Percentiles rank a stretch among this genome's conserved stretches.
These are phyloP conservation scores for Gossypium sturtianum DNA, from an alignment of 345 rosid species.

Conservation along the genomic window DNA sequence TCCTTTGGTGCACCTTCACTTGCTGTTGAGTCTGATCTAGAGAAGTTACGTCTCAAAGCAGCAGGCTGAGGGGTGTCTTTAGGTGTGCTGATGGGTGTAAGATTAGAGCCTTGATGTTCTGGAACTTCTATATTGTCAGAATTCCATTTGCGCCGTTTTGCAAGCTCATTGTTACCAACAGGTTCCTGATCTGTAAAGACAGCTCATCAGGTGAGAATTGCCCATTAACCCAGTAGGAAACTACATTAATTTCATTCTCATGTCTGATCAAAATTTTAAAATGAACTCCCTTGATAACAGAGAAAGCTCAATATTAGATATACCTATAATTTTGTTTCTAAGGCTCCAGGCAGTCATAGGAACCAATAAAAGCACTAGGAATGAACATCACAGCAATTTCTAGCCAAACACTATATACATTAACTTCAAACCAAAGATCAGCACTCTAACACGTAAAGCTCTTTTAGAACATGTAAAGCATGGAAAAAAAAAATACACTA, in stretches of 20 bases:
- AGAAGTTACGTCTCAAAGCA: constrained; percentile 38
- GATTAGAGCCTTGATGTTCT: constrained; percentile 47
- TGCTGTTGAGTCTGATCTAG: constrained; percentile 36
- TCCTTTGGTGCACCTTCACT: constrained; percentile 73
- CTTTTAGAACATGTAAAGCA: background rate
- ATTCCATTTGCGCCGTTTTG: constrained; percentile 91
- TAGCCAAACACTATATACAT: background rate
- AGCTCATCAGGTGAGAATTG: background rate
- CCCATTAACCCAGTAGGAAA: background rate
- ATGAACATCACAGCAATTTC: background rate
- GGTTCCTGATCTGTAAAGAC: constrained; percentile 62
- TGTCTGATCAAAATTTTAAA: background rate
- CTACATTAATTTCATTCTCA: background rate
- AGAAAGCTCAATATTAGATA: constrained; percentile 1
- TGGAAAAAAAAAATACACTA: background rate
- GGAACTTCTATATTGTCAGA: constrained; percentile 56
- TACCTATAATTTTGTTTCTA: background rate
- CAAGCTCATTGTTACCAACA: constrained; percentile 49
- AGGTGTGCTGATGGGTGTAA: constrained; percentile 51
- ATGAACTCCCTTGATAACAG: background rate
- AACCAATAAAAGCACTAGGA: background rate
- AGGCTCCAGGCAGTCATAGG: background rate
- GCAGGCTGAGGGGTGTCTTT: constrained; percentile 36
- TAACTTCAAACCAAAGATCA: constrained; percentile 14
- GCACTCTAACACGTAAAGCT: background rate